phyloP scores from a whole-genome alignment of 345 rosid genomes.

The Pseudoturritis turrita region DNA sequence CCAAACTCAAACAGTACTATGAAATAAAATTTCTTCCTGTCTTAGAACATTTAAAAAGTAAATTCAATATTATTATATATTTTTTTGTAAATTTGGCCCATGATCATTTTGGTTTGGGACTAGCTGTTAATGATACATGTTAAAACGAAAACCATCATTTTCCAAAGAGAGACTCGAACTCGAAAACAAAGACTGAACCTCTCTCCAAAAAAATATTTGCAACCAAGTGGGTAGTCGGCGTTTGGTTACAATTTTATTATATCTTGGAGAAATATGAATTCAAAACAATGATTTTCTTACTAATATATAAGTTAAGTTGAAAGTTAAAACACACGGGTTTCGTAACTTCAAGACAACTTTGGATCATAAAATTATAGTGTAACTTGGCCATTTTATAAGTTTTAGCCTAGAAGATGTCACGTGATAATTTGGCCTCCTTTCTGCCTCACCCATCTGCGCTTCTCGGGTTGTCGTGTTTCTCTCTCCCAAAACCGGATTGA shows the following conservation, averaged over 20 bases:
- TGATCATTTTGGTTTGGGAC: no score
- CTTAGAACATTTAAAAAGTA: not conserved
- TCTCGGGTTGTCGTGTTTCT: no score
- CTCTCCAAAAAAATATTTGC: no score
- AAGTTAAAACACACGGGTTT: not conserved
- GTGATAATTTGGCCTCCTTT: no score
- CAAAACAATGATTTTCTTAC: not conserved
- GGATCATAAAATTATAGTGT: not conserved
- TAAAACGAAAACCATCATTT: no score
- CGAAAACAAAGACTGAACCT: no score
- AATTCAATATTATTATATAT: not conserved
- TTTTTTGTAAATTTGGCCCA: no score
- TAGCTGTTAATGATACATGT: no score
- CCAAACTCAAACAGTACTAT: slow-evolving; percentile 1
- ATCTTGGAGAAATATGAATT: not conserved
- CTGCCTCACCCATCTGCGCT: no score
- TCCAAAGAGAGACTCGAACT: no score
- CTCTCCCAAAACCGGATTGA: no score
- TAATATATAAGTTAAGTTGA: not conserved
- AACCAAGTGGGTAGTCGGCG: no score
- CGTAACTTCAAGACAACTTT: not conserved
- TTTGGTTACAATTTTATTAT: not conserved
- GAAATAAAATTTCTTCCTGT: not conserved
- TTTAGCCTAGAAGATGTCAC: not conserved
- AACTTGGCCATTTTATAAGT: not conserved